Conservation (phyloP, 352 stramenopile species). For the Phytopythium delawarense region DNA sequence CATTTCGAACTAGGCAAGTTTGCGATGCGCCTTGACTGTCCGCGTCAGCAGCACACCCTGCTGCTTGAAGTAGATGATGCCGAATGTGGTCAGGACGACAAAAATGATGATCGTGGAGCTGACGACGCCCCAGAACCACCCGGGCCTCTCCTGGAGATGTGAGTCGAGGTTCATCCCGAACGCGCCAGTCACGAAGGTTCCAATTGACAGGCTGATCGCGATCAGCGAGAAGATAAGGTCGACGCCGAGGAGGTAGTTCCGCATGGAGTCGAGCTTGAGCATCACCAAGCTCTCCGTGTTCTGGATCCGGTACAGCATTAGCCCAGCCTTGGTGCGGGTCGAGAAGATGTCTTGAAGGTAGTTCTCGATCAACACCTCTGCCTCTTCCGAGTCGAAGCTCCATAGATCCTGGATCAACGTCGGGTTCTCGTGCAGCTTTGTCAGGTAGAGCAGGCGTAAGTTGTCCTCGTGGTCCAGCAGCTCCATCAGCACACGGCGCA, state of each 20-base stretch:
- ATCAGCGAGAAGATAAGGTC: slow-evolving; percentile 74
- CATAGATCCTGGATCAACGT: slow-evolving; percentile 46
- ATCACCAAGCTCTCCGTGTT: slow-evolving; percentile 80
- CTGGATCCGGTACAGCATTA: slow-evolving; percentile 71
- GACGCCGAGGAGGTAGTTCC: slow-evolving; percentile 73
- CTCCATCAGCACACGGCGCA: slow-evolving; percentile 60
- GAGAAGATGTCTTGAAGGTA: slow-evolving; percentile 83
- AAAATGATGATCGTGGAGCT: slow-evolving; percentile 37
- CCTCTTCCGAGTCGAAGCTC: slow-evolving; percentile 71
- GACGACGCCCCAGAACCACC: slow-evolving; percentile 64
- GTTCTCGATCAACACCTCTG: slow-evolving; percentile 72
- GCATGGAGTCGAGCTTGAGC: slow-evolving; percentile 73
- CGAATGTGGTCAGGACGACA: slow-evolving; percentile 31
- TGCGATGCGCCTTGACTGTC: not conserved
- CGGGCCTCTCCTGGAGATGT: slow-evolving; percentile 27
- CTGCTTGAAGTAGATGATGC: slow-evolving; percentile 56
- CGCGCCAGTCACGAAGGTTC: slow-evolving; percentile 57
- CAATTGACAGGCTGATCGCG: slow-evolving; percentile 53
- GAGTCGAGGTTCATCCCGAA: slow-evolving; percentile 77
- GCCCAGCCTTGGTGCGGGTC: slow-evolving; percentile 55
- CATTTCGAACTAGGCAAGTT: not conserved
- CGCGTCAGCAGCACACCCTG: slow-evolving; percentile 42
- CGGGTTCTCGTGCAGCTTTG: slow-evolving; percentile 57
- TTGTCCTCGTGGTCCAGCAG: slow-evolving; percentile 68
- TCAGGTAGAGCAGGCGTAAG: slow-evolving; percentile 57